Evolutionary conservation across 768 basidiomycete species (phyloP), one percentile per base, ranked within the genome.

Genomic region (Tremella mesenterica): DNA sequence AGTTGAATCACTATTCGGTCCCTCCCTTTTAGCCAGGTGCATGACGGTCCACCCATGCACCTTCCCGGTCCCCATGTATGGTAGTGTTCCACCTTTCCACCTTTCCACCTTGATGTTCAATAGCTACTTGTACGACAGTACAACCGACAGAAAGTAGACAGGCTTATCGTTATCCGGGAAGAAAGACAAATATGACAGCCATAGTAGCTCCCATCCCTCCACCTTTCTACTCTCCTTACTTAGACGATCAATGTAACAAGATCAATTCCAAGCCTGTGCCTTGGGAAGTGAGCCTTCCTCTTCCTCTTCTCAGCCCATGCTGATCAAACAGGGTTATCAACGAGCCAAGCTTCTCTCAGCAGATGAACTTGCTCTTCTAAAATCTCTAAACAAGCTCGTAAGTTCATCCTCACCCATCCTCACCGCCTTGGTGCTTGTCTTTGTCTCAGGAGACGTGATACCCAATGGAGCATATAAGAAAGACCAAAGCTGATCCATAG

Each of bases 231-330:
- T 69, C 71, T 10, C 72, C 81, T 1, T 90, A 85, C 76, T 81
- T 97, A 57, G 87, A 91, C 60, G 90, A 93, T 61, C 81, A 78
- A 65, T 85, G 88, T 7, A 79, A 83, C 48, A 92, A 93, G 78
- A 89, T 92, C 57, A 80, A 85, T 63, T 80, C 85, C 7, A 95
- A 92, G 73, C 83, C 85, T 1, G 88, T 95, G 9, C 91, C 91
- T 59, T 97, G 93, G 93, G 91, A 95, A 84, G 93, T 93, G 53
- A 54, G 77, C 56, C 29, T 18, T 13, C 9, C 9, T 7, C 16
- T 26, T 36, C 31, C 29, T 29, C 14, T 30, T 25, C 29, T 50
- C 41, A 31, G 36, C 12, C 34, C 14, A 26, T 50, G 36, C 26
- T 48, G 27, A 31, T 4, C 3, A 3, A 7, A 4, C 36, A 96